phyloP scores from a whole-genome alignment of 495 filamentous ascomycete genomes.

The Penicillium ochrochloron region DNA sequence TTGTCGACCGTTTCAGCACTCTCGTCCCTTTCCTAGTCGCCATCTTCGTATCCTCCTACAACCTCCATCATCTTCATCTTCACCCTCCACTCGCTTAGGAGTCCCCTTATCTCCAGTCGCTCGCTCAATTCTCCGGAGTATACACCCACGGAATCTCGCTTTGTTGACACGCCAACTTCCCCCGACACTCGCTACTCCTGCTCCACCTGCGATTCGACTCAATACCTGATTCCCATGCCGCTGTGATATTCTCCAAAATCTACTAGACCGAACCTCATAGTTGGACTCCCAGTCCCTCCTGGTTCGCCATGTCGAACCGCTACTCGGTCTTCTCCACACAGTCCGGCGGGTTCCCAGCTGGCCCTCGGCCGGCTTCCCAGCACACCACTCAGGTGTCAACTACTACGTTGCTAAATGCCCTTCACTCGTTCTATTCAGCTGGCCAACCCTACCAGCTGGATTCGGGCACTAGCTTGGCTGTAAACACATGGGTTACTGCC shows the following conservation, averaged over 20 bases:
- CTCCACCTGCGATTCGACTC: conserved; percentile 15
- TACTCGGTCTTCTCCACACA: conserved; percentile 85
- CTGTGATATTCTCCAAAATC: background rate
- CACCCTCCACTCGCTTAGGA: conserved; percentile 18
- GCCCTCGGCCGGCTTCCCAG: conserved; percentile 61
- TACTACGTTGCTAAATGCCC: conserved; percentile 85
- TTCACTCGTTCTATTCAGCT: conserved; percentile 87
- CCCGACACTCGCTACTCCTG: background rate
- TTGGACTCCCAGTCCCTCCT: conserved; percentile 5
- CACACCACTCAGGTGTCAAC: conserved; percentile 85
- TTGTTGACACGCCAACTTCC: conserved; percentile 18
- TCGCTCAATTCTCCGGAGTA: conserved; percentile 34
- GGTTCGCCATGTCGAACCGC: conserved; percentile 70
- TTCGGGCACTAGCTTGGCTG: conserved; percentile 87
- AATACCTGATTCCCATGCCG: conserved; percentile 1
- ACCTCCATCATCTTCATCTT: conserved; percentile 1
- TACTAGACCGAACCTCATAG: background rate
- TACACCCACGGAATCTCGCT: conserved; percentile 15
- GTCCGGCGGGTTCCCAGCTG: conserved; percentile 60
- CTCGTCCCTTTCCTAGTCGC: background rate
- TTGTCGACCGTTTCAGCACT: background rate
- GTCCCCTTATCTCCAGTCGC: conserved; percentile 24
- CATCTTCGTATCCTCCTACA: background rate
- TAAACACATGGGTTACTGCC: conserved; percentile 92
- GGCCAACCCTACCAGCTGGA: conserved; percentile 82